These are phyloP conservation scores for Boletellus emodensis DNA, from an alignment of 768 basidiomycete genomes.

Conservation along the genomic window DNA sequence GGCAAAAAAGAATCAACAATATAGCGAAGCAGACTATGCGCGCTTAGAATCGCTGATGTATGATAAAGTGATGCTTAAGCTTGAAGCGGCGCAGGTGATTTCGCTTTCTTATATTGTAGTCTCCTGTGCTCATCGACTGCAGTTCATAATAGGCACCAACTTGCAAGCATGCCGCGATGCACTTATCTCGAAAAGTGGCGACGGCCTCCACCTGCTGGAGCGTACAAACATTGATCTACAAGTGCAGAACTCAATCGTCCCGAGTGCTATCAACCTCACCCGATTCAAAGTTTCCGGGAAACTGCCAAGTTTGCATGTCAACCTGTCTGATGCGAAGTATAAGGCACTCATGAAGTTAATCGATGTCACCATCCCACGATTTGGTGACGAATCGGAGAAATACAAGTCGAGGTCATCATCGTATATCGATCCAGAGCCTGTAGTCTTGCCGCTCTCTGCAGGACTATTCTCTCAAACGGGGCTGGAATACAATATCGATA, in stretches of 20 bases:
- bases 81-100: constrained; percentile 85
- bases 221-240: constrained; percentile 86
- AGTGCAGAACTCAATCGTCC: constrained; percentile 91
- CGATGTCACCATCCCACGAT: constrained; percentile 84
- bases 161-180: constrained; percentile 80
- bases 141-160: constrained; percentile 90
- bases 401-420: constrained; percentile 19
- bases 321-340: constrained; percentile 88
- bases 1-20: constrained; percentile 78
- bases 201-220: constrained; percentile 84
- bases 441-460: constrained; percentile 48
- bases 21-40: constrained; percentile 82
- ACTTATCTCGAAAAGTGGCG: constrained; percentile 51
- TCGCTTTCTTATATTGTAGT: not conserved
- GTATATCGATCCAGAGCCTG: constrained; percentile 25
- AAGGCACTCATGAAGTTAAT: constrained; percentile 89
- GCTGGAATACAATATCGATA: constrained; percentile 68
- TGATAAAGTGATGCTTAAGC: constrained; percentile 77
- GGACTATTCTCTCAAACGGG: constrained; percentile 51
- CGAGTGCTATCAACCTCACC: constrained; percentile 73
- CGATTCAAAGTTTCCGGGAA: constrained; percentile 89
- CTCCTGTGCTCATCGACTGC: constrained; percentile 5
- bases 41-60: constrained; percentile 92
- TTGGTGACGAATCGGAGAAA: constrained; percentile 46
- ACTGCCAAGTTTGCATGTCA: constrained; percentile 82